Evolutionary conservation across 2,329 filamentous ascomycete species (phyloP).

Genomic region (Pyricularia pennisetigena): DNA sequence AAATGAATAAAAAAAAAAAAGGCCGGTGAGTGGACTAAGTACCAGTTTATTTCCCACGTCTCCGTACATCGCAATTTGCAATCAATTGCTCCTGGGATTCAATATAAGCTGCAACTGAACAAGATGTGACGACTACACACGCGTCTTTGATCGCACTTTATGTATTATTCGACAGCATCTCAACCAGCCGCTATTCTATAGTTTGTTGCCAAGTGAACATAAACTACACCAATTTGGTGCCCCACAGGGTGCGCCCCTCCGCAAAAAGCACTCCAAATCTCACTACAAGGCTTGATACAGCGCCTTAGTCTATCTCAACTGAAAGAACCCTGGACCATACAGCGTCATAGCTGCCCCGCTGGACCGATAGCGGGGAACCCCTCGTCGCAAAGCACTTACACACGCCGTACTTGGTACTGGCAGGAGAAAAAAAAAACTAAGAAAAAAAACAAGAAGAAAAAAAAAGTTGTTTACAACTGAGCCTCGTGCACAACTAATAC

Average conservation of each 20-base stretch:
- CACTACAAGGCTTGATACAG: not conserved
- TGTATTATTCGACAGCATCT: not conserved
- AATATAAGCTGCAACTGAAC: not conserved
- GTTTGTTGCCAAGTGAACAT: not conserved
- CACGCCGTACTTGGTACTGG: not conserved
- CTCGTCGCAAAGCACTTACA: not conserved
- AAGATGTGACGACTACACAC: not conserved
- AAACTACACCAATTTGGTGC: not conserved
- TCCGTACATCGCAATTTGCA: constrained; percentile 58
- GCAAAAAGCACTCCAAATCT: not conserved
- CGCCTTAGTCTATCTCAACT: not conserved
- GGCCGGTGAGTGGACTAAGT: constrained; percentile 14
- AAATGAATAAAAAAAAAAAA: not conserved
- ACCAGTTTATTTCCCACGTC: constrained; percentile 82
- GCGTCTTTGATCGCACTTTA: not conserved
- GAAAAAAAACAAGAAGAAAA: not conserved
- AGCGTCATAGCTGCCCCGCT: constrained; percentile 1
- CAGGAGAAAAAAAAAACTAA: not conserved
- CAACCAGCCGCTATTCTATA: not conserved
- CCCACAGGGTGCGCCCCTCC: not conserved
- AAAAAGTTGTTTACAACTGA: not conserved
- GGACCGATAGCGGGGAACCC: constrained; percentile 1
- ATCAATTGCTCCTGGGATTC: not conserved
- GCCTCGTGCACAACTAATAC: not conserved
- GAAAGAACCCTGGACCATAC: not conserved